A percentile compares a stretch with the other conserved stretches of the same genome.
Evolutionary conservation across 371 early-diverging fungal species (phyloP).

Genomic region (Syncephalis plumigaleata): DNA sequence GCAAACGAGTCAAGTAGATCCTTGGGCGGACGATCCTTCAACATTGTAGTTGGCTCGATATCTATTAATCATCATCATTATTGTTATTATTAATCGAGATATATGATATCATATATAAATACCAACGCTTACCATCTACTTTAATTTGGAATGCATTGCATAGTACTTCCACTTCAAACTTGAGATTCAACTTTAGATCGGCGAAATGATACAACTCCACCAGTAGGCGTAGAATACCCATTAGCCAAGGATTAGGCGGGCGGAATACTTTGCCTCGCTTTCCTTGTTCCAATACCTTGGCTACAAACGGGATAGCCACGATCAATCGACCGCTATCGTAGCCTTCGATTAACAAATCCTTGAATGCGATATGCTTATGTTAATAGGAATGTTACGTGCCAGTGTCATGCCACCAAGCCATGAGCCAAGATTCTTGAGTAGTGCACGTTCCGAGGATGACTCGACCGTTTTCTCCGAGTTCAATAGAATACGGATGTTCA

Average conservation of each 20-base stretch:
- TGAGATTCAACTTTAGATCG: conserved; percentile 81
- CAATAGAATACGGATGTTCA: conserved; percentile 68
- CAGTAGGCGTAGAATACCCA: conserved; percentile 79
- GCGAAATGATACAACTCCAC: conserved; percentile 86
- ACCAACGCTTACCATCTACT: too few species aligned
- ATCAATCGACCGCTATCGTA: conserved; percentile 71
- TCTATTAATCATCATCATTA: too few species aligned
- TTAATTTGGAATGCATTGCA: conserved; percentile 44
- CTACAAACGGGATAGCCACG: conserved; percentile 94
- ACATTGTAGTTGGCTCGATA: conserved; percentile 54
- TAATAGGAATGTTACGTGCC: conserved; percentile 83
- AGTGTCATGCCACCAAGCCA: conserved; percentile 96
- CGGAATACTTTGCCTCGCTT: conserved; percentile 69
- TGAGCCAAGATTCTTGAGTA: conserved; percentile 86
- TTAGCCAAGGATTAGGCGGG: conserved; percentile 96
- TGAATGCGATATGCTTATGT: conserved; percentile 86
- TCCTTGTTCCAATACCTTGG: conserved; percentile 88
- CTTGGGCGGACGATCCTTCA: conserved; percentile 46
- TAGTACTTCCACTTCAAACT: conserved; percentile 94
- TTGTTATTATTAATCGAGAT: too few species aligned
- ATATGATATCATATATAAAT: too few species aligned
- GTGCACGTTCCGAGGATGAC: conserved; percentile 72
- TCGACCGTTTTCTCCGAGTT: conserved; percentile 85
- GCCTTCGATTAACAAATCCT: conserved; percentile 84
- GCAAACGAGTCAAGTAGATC: conserved; percentile 7